Evolutionary conservation across 305 asterid species (phyloP).

Genomic region (Rubia tinctorum): DNA sequence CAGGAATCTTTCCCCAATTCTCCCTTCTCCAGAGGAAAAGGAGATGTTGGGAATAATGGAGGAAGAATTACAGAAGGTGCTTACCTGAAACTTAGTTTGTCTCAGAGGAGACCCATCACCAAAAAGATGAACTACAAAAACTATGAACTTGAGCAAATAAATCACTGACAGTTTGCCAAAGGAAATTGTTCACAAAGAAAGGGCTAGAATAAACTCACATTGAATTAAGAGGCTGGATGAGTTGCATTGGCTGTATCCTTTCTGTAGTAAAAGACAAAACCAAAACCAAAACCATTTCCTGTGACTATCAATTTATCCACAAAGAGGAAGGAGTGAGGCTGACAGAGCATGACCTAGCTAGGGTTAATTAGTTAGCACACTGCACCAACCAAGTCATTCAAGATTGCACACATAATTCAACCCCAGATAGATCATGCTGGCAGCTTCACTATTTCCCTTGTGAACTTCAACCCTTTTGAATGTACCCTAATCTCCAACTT

Average conservation of each 20-base stretch:
- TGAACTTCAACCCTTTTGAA: slow-evolving; percentile 8
- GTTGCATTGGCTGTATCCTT: not conserved
- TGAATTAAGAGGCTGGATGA: not conserved
- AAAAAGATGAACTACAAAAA: not conserved
- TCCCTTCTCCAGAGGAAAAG: too few relatives aligned
- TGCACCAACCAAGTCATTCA: not conserved
- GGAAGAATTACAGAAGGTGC: too few relatives aligned
- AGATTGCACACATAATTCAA: not conserved
- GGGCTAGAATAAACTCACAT: slow-evolving; percentile 13
- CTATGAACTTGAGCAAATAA: not conserved
- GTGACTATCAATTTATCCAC: slow-evolving; percentile 18
- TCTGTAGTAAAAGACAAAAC: slow-evolving; percentile 1
- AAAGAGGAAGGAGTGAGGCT: slow-evolving; percentile 92
- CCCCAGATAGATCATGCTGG: slow-evolving; percentile 96
- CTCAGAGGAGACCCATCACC: too few relatives aligned
- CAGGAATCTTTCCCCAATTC: too few relatives aligned
- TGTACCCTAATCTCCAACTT: not conserved
- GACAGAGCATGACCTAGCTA: slow-evolving; percentile 86
- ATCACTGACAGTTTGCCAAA: not conserved
- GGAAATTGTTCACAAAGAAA: not conserved
- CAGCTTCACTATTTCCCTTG: slow-evolving; percentile 96
- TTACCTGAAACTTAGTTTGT: too few relatives aligned
- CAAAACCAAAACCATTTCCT: not conserved
- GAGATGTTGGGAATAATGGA: too few relatives aligned
- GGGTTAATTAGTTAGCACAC: slow-evolving; percentile 12